Evolutionary conservation across 139 green algal species (phyloP).

Genomic region (Tetradesmus lagerheimii): DNA sequence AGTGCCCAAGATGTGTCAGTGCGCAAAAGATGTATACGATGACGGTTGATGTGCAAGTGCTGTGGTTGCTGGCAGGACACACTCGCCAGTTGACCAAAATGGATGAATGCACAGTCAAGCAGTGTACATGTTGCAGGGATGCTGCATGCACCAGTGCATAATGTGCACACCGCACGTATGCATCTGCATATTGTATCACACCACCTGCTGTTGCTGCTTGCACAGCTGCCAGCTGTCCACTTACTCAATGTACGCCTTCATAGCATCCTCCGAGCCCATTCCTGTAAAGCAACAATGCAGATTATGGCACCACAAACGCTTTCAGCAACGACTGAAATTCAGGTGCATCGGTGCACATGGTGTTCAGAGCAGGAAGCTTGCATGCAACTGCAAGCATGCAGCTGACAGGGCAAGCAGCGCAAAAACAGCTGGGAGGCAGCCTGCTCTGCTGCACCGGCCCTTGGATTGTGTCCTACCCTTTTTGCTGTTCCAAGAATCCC

Average conservation of each 20-base stretch:
- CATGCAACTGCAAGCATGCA: background rate
- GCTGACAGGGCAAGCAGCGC: no score
- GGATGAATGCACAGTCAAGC: background rate
- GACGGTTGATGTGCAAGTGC: background rate
- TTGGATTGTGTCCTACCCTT: constrained; percentile 65
- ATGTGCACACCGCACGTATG: background rate
- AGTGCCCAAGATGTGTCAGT: background rate
- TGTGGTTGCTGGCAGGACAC: background rate
- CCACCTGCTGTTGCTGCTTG: background rate
- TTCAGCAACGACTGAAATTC: no score
- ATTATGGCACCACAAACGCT: background rate
- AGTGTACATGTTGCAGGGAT: background rate
- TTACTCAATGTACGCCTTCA: constrained; percentile 75
- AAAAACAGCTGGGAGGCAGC: background rate
- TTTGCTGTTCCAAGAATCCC: constrained; percentile 76
- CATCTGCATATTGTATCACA: background rate
- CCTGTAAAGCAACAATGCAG: constrained; percentile 47
- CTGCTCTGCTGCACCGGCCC: background rate
- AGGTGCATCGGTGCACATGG: no score
- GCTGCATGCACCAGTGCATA: no score
- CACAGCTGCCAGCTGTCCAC: constrained; percentile 2
- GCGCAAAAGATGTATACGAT: no score
- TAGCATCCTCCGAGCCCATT: constrained; percentile 66
- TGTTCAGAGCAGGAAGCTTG: background rate
- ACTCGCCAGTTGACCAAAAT: no score